Evolutionary conservation across 2,329 filamentous ascomycete species (phyloP), one percentile per base, ranked within the genome.

Genomic region (Hirsutella rhossiliensis): DNA sequence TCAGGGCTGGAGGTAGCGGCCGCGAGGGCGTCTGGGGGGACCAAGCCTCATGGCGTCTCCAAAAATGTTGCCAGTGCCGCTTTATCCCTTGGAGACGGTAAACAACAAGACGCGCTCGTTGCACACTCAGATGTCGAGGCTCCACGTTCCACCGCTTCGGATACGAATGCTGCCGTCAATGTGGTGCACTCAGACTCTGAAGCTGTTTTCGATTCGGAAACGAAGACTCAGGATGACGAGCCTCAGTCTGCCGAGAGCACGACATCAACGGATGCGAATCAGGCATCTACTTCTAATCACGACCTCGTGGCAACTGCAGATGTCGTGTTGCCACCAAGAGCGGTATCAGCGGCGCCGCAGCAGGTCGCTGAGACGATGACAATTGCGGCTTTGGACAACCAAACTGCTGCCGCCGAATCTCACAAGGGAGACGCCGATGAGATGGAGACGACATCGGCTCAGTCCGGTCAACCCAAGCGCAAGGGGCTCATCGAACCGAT

Each of bases 401-500:
- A 27, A 9, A 27, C 23, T 9, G 9, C 23, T 27, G 23, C 23
- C 23, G 23, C 23, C 23, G 2, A 27, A 27, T 27, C 23, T 27
- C 5, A 39, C 5, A 44, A 42, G 39, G 39, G 44, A 13, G 50
- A 53, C 18, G 43, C 49, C 17, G 52, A 46, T 43, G 54, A 62
- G 13, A 46, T 48, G 19, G 59, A 60, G 19, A 48, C 48, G 13
- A 49, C 52, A 13, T 53, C 57, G n/a, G 43, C 51, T 7, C 56
- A 60, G 11, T 49, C 54, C 27, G 61, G 55, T 38, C 40, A 45
- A 18, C 28, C 60, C 7, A 66, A 56, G 48, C 66, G 61, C 28
- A 67, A 59, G 45, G 50, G 57, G 17, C 44, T 54, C 11, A 56
- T 73, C 18, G 74, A 80, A 27, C 76, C 76, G 17, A 81, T 84